These are phyloP conservation scores for Stachybotrys elegans DNA, from an alignment of 2,329 filamentous ascomycete genomes.

Conservation along the genomic window DNA sequence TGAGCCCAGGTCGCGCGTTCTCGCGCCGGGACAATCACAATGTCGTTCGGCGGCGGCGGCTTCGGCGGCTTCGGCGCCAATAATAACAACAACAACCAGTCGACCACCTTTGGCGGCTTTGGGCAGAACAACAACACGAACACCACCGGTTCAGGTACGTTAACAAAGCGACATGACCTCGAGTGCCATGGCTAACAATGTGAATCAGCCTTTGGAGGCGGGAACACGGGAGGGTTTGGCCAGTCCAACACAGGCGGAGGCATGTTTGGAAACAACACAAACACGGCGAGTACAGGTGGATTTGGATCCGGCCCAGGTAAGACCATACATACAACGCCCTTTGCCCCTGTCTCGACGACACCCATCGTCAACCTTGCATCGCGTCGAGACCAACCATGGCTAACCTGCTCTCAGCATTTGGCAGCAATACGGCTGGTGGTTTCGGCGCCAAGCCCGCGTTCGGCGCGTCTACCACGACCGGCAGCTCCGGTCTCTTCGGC, in stretches of 20 bases:
- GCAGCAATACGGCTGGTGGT: conserved; percentile 26
- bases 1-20: too few relatives aligned
- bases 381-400: too few relatives aligned
- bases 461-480: conserved; percentile 35
- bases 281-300: conserved; percentile 21
- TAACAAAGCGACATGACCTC: conserved; percentile 10
- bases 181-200: not conserved
- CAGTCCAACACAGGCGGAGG: conserved; percentile 26
- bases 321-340: conserved; percentile 7
- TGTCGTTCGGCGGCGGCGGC: conserved; percentile 52
- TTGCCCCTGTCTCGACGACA: not conserved
- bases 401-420: conserved; percentile 29
- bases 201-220: conserved; percentile 26
- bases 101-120: conserved; percentile 39
- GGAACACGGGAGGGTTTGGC: conserved; percentile 38
- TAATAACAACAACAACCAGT: conserved; percentile 24
- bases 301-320: conserved; percentile 26
- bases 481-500: conserved; percentile 43
- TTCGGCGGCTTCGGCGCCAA: conserved; percentile 55
- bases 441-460: conserved; percentile 49
- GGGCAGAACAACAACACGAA: conserved; percentile 46
- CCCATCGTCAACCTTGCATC: too few relatives aligned
- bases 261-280: conserved; percentile 38
- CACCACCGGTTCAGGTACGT: conserved; percentile 48
- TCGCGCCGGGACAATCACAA: conserved; percentile 32